These are phyloP conservation scores for Prunus mume DNA, from an alignment of 306 rosid genomes.

Conservation along the genomic window DNA sequence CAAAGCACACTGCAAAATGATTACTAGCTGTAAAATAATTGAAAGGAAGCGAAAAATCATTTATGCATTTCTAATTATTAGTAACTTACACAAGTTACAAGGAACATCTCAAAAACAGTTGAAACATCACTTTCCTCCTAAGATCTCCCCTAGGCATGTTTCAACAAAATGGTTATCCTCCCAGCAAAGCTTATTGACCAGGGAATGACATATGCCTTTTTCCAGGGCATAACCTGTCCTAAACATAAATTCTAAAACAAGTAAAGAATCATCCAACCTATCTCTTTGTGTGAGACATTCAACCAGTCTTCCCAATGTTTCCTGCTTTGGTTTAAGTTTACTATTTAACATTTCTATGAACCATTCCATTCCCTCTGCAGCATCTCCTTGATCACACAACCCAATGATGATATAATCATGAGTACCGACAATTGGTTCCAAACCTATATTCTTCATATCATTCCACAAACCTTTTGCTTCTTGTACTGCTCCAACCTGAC, in stretches of 20 bases:
- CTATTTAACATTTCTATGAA: conserved; percentile 42
- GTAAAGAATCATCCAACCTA: conserved; percentile 60
- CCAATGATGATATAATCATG: conserved; percentile 43
- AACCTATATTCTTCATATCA: conserved; percentile 46
- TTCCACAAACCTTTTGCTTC: conserved; percentile 53
- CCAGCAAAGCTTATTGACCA: conserved; percentile 42
- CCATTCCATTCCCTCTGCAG: conserved; percentile 56
- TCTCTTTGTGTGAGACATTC: conserved; percentile 35
- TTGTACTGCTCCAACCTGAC: conserved; percentile 38
- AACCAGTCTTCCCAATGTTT: conserved; percentile 52
- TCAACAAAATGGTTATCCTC: conserved; percentile 29
- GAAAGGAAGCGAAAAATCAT: background rate
- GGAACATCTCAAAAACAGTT: conserved; percentile 8
- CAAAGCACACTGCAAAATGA: background rate
- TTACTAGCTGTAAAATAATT: background rate
- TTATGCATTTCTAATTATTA: conserved; percentile 14
- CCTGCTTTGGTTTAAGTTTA: conserved; percentile 43
- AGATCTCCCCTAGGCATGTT: conserved; percentile 38
- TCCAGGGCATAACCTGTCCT: conserved; percentile 52
- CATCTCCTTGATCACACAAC: conserved; percentile 43
- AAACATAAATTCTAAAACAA: conserved; percentile 55
- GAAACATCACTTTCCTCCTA: conserved; percentile 30
- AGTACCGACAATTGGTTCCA: conserved; percentile 35
- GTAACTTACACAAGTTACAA: conserved; percentile 25
- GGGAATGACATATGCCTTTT: conserved; percentile 24